These are phyloP conservation scores for Castanea crenata DNA, from an alignment of 306 rosid species.

Conservation along the genomic window DNA sequence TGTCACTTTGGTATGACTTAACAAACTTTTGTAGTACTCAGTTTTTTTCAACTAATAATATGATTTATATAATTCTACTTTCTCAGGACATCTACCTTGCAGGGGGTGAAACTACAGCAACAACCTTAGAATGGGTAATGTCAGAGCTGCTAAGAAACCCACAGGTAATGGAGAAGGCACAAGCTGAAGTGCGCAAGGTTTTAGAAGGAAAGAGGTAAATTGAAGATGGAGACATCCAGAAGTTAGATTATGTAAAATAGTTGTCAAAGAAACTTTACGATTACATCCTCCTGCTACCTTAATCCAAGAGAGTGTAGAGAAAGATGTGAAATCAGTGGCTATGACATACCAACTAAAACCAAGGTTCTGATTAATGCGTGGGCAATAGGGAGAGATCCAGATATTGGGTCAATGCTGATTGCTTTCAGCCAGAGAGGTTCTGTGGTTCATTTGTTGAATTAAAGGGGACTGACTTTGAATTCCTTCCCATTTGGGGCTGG, in stretches of 20 bases:
- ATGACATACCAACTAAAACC: background rate
- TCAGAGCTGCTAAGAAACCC: constrained; percentile 44
- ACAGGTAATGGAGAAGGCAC: constrained; percentile 34
- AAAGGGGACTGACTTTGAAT: constrained; percentile 24
- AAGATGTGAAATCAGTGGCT: constrained; percentile 16
- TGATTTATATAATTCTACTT: background rate
- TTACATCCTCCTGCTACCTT: constrained; percentile 23
- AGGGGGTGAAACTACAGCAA: constrained; percentile 37
- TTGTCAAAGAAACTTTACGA: constrained; percentile 37
- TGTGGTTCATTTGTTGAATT: constrained; percentile 11
- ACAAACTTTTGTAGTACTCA: background rate
- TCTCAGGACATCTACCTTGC: constrained; percentile 30
- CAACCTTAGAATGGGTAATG: constrained; percentile 32
- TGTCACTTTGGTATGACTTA: constrained; percentile 18
- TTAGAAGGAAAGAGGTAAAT: constrained; percentile 5
- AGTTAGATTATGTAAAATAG: constrained; percentile 4
- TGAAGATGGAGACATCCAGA: background rate
- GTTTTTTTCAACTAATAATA: too few species aligned
- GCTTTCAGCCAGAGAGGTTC: constrained; percentile 36
- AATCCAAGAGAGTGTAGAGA: constrained; percentile 22
- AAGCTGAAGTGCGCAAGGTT: constrained; percentile 32
- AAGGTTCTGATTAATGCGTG: background rate
- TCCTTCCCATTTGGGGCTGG: constrained; percentile 30
- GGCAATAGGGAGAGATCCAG: constrained; percentile 6
- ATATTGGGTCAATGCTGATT: constrained; percentile 30